phyloP scores from a whole-genome alignment of 169 alveolate genomes.

The Theileria parva region DNA sequence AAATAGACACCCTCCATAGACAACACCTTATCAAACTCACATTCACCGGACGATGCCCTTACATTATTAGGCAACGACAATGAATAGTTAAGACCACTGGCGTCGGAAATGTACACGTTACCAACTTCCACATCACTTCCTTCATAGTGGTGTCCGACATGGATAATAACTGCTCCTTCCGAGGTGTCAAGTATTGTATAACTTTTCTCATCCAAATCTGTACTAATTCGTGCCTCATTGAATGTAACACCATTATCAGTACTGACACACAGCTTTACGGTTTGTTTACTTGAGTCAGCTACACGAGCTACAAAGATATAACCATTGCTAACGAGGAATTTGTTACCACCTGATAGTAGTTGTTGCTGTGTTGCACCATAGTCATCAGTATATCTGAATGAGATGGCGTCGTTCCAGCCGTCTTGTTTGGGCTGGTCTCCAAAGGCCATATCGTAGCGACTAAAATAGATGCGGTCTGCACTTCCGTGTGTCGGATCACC shows the following conservation, averaged over 20 bases:
- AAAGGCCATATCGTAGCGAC: constrained; percentile 73
- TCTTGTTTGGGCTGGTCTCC: constrained; percentile 86
- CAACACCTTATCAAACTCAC: constrained; percentile 93
- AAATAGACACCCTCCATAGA: constrained; percentile 95
- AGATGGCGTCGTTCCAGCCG: constrained; percentile 90
- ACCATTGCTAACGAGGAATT: constrained; percentile 89
- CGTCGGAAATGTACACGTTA: constrained; percentile 91
- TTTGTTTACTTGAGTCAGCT: constrained; percentile 81
- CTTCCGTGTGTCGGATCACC: constrained; percentile 79
- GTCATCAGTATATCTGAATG: constrained; percentile 88
- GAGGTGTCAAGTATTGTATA: constrained; percentile 95
- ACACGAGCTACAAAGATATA: constrained; percentile 92
- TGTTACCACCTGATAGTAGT: constrained; percentile 90
- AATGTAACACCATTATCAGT: constrained; percentile 84
- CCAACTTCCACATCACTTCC: constrained; percentile 87
- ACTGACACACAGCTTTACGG: constrained; percentile 90
- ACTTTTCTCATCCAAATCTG: constrained; percentile 88
- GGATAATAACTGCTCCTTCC: constrained; percentile 94
- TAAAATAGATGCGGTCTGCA: constrained; percentile 69
- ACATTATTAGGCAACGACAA: constrained; percentile 89
- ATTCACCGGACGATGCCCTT: constrained; percentile 88
- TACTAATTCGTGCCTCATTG: constrained; percentile 87
- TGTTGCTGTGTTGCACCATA: constrained; percentile 80
- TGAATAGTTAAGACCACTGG: constrained; percentile 91
- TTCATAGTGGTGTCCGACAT: constrained; percentile 91